phyloP scores from a whole-genome alignment of 2,329 filamentous ascomycete genomes.

The Pyricularia pennisetigena region DNA sequence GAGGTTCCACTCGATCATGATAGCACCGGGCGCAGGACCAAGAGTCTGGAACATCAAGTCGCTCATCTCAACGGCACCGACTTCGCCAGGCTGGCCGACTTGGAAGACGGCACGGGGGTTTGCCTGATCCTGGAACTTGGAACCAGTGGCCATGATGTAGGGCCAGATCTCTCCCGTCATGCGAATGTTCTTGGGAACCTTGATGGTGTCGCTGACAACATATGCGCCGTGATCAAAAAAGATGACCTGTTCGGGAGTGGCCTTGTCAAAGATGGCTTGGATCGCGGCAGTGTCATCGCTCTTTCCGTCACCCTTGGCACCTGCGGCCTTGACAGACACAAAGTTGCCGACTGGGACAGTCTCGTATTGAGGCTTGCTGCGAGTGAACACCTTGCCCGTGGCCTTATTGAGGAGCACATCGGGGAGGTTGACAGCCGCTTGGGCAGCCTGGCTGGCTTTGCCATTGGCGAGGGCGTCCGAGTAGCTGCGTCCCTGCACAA shows the following conservation, averaged over 20 bases:
- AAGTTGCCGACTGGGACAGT: conserved; percentile 57
- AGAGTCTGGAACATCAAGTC: conserved; percentile 80
- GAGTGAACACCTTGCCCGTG: conserved; percentile 65
- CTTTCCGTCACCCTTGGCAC: conserved; percentile 77
- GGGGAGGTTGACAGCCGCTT: conserved; percentile 53
- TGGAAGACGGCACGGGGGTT: conserved; percentile 82
- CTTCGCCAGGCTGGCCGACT: conserved; percentile 67
- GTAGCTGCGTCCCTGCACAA: conserved; percentile 74
- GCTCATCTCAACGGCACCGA: conserved; percentile 75
- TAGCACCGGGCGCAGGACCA: conserved; percentile 75
- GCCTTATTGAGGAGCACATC: conserved; percentile 47
- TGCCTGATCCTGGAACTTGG: conserved; percentile 59
- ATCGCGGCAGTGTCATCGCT: conserved; percentile 84
- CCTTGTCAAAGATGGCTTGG: conserved; percentile 65
- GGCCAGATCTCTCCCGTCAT: conserved; percentile 92
- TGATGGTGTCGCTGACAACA: conserved; percentile 58
- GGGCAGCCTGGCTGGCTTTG: conserved; percentile 48
- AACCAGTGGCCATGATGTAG: conserved; percentile 73
- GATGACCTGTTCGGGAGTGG: conserved; percentile 52
- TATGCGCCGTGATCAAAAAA: conserved; percentile 73
- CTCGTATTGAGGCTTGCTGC: conserved; percentile 84
- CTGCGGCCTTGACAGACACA: conserved; percentile 70
- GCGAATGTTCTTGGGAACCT: conserved; percentile 68
- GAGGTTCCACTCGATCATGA: conserved; percentile 88
- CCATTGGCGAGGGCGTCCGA: conserved; percentile 30